Evolutionary conservation across 1,284 basidiomycete species (phyloP).

Genomic region (Malassezia arunalokei): DNA sequence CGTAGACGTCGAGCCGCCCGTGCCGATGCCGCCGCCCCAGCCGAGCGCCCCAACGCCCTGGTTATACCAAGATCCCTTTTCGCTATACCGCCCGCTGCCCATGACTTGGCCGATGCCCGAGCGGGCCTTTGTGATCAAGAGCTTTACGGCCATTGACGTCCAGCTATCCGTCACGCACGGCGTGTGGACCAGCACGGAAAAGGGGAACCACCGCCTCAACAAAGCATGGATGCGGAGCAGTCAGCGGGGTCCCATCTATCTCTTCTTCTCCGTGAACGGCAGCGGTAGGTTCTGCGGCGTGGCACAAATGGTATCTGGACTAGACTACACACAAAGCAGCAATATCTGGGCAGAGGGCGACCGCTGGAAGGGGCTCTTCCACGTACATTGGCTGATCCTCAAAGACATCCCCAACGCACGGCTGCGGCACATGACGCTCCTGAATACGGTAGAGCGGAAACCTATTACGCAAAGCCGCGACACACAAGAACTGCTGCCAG

Average conservation of each 20-base stretch:
- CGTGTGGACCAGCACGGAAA: constrained; percentile 45
- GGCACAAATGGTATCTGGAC: constrained; percentile 40
- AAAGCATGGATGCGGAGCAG: constrained; percentile 25
- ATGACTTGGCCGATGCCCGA: constrained; percentile 11
- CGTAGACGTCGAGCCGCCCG: not conserved
- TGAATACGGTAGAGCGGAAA: constrained; percentile 29
- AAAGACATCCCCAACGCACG: constrained; percentile 41
- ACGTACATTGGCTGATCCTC: constrained; percentile 42
- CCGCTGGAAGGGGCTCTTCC: constrained; percentile 45
- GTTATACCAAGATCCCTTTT: not conserved
- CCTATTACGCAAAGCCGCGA: constrained; percentile 42
- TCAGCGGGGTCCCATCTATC: constrained; percentile 31
- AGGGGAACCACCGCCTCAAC: constrained; percentile 42
- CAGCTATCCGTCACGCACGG: constrained; percentile 40
- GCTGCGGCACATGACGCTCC: constrained; percentile 34
- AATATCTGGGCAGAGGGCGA: constrained; percentile 44
- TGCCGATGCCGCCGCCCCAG: not conserved
- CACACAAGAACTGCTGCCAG: constrained; percentile 39
- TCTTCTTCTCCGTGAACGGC: constrained; percentile 44
- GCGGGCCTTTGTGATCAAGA: constrained; percentile 44
- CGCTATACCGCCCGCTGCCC: not conserved
- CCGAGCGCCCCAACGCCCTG: not conserved
- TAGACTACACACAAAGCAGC: constrained; percentile 35
- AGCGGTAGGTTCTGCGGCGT: constrained; percentile 44
- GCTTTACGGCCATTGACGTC: constrained; percentile 43